Conservation (phyloP, 2,329 filamentous ascomycete species). For the Nemania diffusa region DNA sequence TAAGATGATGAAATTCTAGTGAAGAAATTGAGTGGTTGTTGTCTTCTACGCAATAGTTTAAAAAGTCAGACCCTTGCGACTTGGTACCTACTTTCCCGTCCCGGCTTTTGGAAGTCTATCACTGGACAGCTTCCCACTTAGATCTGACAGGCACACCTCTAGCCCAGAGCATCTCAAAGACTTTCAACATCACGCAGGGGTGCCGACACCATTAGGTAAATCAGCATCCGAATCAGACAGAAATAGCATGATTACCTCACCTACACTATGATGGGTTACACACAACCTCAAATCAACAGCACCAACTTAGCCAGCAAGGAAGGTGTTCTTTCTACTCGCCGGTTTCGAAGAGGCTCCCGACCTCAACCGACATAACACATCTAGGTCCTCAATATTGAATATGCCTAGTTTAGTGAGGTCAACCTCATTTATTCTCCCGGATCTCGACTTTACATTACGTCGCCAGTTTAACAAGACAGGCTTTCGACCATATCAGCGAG, state of each 20-base stretch:
- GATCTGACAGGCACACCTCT: neutral
- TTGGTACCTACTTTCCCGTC: too few relatives aligned
- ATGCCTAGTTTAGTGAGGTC: constrained; percentile 49
- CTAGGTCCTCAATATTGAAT: constrained; percentile 1
- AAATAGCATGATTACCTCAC: neutral
- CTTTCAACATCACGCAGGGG: constrained; percentile 6
- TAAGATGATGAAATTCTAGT: too few relatives aligned
- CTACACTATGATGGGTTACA: neutral
- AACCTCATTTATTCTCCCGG: constrained; percentile 51
- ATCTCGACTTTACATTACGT: constrained; percentile 73
- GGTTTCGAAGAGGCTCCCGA: neutral
- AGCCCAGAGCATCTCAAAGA: constrained; percentile 10
- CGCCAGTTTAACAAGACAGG: constrained; percentile 71
- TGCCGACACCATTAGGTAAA: constrained; percentile 9
- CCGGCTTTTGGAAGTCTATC: too few relatives aligned
- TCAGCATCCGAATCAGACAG: neutral
- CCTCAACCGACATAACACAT: neutral
- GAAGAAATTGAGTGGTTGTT: too few relatives aligned
- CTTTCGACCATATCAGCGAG: constrained; percentile 79
- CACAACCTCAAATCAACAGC: neutral
- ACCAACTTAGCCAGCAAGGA: neutral
- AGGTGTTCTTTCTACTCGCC: neutral
- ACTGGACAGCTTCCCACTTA: neutral
- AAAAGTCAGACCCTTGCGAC: too few relatives aligned
- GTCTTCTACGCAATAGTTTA: too few relatives aligned